These are phyloP conservation scores for Gardenia jasminoides DNA, from an alignment of 257 asterid species.

Conservation along the genomic window DNA sequence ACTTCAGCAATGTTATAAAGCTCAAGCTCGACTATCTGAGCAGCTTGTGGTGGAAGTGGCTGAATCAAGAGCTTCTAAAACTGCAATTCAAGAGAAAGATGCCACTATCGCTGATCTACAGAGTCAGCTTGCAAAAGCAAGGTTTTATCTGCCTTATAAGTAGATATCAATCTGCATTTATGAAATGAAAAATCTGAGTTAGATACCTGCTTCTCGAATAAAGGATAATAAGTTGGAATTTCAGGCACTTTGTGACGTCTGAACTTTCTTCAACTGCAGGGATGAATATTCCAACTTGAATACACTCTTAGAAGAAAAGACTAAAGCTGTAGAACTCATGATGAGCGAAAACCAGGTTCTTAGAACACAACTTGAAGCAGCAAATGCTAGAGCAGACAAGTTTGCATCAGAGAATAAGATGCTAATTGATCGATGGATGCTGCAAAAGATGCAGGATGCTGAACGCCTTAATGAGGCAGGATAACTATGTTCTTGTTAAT, in stretches of 20 bases:
- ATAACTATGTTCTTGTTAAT: not conserved
- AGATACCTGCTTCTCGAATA: not conserved
- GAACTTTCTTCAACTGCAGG: slow-evolving; percentile 40
- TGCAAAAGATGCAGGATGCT: slow-evolving; percentile 91
- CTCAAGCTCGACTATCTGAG: slow-evolving; percentile 89
- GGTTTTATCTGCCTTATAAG: slow-evolving; percentile 41
- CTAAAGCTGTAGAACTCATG: slow-evolving; percentile 77
- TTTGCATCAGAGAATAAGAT: slow-evolving; percentile 81
- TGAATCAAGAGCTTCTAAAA: slow-evolving; percentile 78
- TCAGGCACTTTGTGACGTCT: not conserved
- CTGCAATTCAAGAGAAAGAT: slow-evolving; percentile 76
- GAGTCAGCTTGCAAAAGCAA: slow-evolving; percentile 64
- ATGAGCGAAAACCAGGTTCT: slow-evolving; percentile 73
- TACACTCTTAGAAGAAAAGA: slow-evolving; percentile 68
- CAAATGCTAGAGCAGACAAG: slow-evolving; percentile 56
- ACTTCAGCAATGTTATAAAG: slow-evolving; percentile 96
- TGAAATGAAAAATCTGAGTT: not conserved
- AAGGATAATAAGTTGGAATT: not conserved
- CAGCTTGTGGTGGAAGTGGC: slow-evolving; percentile 99
- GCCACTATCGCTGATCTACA: slow-evolving; percentile 55
- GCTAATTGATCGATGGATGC: slow-evolving; percentile 88
- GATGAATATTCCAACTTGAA: slow-evolving; percentile 72
- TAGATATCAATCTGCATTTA: not conserved
- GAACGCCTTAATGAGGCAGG: slow-evolving; percentile 89
- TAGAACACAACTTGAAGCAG: slow-evolving; percentile 64